Evolutionary conservation across 495 filamentous ascomycete species (phyloP).

Genomic region (Aspergillus heteromorphus): DNA sequence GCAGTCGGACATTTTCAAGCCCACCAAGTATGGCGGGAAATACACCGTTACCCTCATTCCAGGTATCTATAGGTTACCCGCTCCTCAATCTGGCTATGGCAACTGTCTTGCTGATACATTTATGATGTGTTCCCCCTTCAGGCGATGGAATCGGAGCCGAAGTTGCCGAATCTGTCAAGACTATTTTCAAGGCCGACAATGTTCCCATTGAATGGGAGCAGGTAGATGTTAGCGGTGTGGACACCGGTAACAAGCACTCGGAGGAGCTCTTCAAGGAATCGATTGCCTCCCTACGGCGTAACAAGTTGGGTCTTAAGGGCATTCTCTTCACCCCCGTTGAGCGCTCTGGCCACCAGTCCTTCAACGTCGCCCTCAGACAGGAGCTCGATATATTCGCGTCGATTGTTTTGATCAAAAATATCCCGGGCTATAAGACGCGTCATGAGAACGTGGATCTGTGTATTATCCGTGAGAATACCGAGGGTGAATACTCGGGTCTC

Average conservation of each 20-base stretch:
- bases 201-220: constrained; percentile 99
- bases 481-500: constrained; percentile 97
- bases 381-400: constrained; percentile 99
- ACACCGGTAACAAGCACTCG: constrained; percentile 78
- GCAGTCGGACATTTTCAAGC: constrained; percentile 90
- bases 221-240: constrained; percentile 90
- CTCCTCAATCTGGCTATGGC: background rate
- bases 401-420: constrained; percentile 97
- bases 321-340: constrained; percentile 96
- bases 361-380: constrained; percentile 98
- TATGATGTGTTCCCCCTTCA: constrained; percentile 17
- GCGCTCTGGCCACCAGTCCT: constrained; percentile 95
- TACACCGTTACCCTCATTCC: constrained; percentile 98
- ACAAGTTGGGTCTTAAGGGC: constrained; percentile 95
- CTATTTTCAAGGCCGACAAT: constrained; percentile 98
- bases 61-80: constrained; percentile 42
- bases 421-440: constrained; percentile 94
- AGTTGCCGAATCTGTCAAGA: constrained; percentile 96
- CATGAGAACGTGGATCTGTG: constrained; percentile 95
- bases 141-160: constrained; percentile 98
- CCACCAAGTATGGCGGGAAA: constrained; percentile 98
- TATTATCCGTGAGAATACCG: constrained; percentile 99
- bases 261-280: constrained; percentile 94
- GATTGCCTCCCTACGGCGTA: constrained; percentile 88
- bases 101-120: background rate